A percentile compares a stretch with the other conserved stretches of the same genome.
Conservation (phyloP, 768 basidiomycete genomes). For the Psilocybe cyanescens region DNA sequence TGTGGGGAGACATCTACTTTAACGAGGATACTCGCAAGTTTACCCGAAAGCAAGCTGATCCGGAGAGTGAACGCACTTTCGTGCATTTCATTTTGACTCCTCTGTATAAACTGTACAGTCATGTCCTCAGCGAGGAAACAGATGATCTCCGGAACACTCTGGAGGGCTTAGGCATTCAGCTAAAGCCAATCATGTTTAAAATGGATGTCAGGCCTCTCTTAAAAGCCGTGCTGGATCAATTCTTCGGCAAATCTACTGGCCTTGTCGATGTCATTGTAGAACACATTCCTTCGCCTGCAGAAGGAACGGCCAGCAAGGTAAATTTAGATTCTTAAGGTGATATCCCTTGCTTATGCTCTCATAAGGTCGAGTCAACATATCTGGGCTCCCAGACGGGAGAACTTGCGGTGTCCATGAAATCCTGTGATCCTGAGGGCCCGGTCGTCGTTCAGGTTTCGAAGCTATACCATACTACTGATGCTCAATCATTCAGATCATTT, state of each 20-base stretch:
- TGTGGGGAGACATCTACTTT: slow-evolving; percentile 99
- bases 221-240: slow-evolving; percentile 92
- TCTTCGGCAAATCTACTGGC: slow-evolving; percentile 91
- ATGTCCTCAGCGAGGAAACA: slow-evolving; percentile 93
- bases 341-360: background rate
- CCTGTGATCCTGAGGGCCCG: slow-evolving; percentile 83
- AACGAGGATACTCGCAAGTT: slow-evolving; percentile 86
- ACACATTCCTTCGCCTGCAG: slow-evolving; percentile 83
- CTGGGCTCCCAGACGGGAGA: slow-evolving; percentile 87
- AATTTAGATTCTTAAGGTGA: slow-evolving; percentile 2
- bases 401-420: slow-evolving; percentile 77
- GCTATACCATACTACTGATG: slow-evolving; percentile 95
- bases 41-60: slow-evolving; percentile 80
- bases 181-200: slow-evolving; percentile 96
- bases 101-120: slow-evolving; percentile 94
- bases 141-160: slow-evolving; percentile 86
- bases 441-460: slow-evolving; percentile 94
- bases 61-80: slow-evolving; percentile 83
- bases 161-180: slow-evolving; percentile 71
- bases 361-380: slow-evolving; percentile 81
- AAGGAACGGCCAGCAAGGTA: slow-evolving; percentile 65
- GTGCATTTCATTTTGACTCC: slow-evolving; percentile 97
- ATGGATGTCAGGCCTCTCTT: slow-evolving; percentile 97
- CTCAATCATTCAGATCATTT: slow-evolving; percentile 95
- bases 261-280: slow-evolving; percentile 92